Base-by-base conservation (phyloP, 192 early-diverging fungal genomes). In the Podochytrium sp. region DNA sequence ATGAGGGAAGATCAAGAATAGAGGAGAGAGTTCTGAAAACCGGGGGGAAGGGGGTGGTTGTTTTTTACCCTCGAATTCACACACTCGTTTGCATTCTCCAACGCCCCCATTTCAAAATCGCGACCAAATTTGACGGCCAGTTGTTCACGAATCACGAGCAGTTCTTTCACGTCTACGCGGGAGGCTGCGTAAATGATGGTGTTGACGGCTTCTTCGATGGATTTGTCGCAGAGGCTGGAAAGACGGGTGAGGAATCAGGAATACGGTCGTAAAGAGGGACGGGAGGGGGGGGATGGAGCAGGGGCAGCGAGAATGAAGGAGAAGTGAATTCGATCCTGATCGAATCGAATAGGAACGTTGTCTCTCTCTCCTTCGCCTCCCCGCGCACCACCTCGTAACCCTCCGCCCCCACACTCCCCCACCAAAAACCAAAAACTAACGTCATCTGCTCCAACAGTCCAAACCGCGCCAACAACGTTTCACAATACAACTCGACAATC, bases 161-260 rank as follows among this genome's bases (percentile, higher is more conserved):
- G 86, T 65, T 99, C 97, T 68, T 93, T 91, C 51, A 94, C 92
- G 63, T 96, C 93, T 27, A 89, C 78, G 38, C 96, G 82, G 0
- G 94, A 85, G 30, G 96, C 91, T n/a, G 96, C 92, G 80, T 95
- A 99, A 30, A 96, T 91, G 57, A 99, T 79, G 0, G 95, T 94
- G 43, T 92, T 88, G 0, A 98, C 93, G 6, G 96, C 93, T 71
- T 96, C 96, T 20, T 80, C 77, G 37, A 99, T 93, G 30, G 89
- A 89, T 1, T 86, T 83, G 77, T 99, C 96, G 70, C 91, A 92
- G 10, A 84, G 79, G 49, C 92, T 90, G 69, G 53, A 5, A 14
- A 12, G 16, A 18, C 43, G 3, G 23, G 47, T 12, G 70, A 39
- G 23, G 16, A 50, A 56, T 37, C 4, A 67, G n/a, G n/a, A n/a